Conservation (phyloP, 1,139 yeast species). For the Yamadazyma blattariae region DNA sequence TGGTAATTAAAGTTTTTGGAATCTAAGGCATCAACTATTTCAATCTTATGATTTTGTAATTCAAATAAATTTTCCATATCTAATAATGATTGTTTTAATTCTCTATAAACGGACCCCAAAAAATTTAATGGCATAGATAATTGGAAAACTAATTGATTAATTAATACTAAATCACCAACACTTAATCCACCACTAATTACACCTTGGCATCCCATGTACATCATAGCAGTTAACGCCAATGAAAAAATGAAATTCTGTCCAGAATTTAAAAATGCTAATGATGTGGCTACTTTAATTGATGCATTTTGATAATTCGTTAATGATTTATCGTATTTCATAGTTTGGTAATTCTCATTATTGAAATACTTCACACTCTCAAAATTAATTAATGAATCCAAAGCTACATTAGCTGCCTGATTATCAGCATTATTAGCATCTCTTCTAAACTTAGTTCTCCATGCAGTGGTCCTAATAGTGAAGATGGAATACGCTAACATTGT, state of each 20-base stretch:
- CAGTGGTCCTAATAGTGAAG: conserved; percentile 88
- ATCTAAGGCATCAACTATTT: conserved; percentile 56
- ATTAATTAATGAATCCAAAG: conserved; percentile 89
- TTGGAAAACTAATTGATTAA: conserved; percentile 94
- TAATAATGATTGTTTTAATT: conserved; percentile 82
- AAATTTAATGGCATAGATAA: conserved; percentile 91
- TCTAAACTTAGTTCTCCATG: conserved; percentile 95
- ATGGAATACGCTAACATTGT: conserved; percentile 87
- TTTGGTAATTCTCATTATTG: conserved; percentile 82
- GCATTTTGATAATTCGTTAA: conserved; percentile 75
- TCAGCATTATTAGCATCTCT: conserved; percentile 92
- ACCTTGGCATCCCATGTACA: conserved; percentile 98
- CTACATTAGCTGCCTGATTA: conserved; percentile 90
- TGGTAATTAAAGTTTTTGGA: conserved; percentile 58
- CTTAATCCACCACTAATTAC: conserved; percentile 78
- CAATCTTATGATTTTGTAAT: conserved; percentile 71
- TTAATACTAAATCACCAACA: conserved; percentile 95
- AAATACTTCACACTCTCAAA: conserved; percentile 94
- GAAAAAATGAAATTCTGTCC: conserved; percentile 94
- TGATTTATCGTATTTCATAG: conserved; percentile 76
- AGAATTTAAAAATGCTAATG: conserved; percentile 82
- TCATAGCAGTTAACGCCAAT: conserved; percentile 89
- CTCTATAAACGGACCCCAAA: conserved; percentile 92
- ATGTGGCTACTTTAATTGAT: conserved; percentile 85
- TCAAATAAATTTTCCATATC: conserved; percentile 93